A percentile compares a stretch with the other conserved stretches of the same genome.
Conservation (phyloP, 192 early-diverging fungal genomes). For the Podila epicladia region DNA sequence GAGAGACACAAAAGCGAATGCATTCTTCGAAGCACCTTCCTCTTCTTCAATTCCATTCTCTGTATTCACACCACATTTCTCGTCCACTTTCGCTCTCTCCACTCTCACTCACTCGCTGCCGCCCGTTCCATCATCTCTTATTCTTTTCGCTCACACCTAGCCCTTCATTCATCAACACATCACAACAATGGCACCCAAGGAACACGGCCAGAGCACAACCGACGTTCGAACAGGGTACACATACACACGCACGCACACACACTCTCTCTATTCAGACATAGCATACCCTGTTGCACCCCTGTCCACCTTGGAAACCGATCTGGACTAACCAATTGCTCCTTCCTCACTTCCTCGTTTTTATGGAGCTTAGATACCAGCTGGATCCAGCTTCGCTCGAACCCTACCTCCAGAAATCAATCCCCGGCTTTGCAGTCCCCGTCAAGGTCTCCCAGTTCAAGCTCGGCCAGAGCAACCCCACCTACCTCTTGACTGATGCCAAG, state of each 20-base stretch:
- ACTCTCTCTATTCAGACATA: too few species aligned
- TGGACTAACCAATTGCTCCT: too few species aligned
- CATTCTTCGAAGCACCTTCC: not conserved
- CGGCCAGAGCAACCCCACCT: slow-evolving; percentile 97
- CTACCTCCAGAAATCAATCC: slow-evolving; percentile 66
- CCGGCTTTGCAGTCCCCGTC: slow-evolving; percentile 69
- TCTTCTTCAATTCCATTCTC: not conserved
- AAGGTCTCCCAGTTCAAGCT: slow-evolving; percentile 86
- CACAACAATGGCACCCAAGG: slow-evolving; percentile 29
- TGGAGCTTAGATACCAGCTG: slow-evolving; percentile 56
- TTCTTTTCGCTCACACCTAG: not conserved
- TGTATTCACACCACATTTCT: not conserved
- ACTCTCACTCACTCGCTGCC: not conserved
- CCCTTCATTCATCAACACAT: not conserved
- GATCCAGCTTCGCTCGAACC: slow-evolving; percentile 65
- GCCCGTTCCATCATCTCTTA: not conserved
- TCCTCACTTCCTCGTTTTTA: not conserved
- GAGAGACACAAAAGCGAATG: too few species aligned
- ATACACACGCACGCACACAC: too few species aligned
- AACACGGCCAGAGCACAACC: slow-evolving; percentile 50
- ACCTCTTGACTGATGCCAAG: slow-evolving; percentile 80
- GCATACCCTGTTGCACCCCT: not conserved
- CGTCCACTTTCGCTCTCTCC: not conserved
- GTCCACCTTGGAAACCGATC: not conserved
- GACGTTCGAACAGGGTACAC: slow-evolving; percentile 42